Evolutionary conservation across 495 filamentous ascomycete genomes (phyloP).

Genomic region (Penicillium cinerascens): DNA sequence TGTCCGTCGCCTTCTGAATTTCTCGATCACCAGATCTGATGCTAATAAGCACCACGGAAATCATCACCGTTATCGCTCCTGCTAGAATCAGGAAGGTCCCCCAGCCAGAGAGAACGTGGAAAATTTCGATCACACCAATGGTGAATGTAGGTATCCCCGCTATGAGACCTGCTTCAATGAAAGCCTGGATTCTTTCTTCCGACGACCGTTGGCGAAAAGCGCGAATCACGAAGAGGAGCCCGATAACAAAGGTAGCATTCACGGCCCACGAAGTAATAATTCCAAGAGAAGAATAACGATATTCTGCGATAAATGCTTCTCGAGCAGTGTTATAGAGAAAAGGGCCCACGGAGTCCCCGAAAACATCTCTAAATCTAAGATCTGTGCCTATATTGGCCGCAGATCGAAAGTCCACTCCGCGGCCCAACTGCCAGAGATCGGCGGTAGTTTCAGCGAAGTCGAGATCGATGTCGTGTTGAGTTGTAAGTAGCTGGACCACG

Average conservation of each 20-base stretch:
- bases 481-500: conserved; percentile 1
- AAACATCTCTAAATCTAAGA: not conserved
- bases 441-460: not conserved
- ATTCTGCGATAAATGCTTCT: not conserved
- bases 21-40: not conserved
- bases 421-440: conserved; percentile 5
- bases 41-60: not conserved
- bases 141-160: not conserved
- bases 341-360: not conserved
- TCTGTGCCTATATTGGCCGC: not conserved
- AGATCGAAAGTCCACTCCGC: conserved; percentile 6
- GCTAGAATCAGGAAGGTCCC: not conserved
- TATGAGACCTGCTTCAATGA: not conserved
- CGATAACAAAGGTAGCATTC: not conserved
- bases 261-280: not conserved
- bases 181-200: not conserved
- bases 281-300: not conserved
- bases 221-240: not conserved
- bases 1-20: not conserved
- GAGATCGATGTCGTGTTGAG: not conserved
- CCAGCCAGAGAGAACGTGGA: not conserved
- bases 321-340: not conserved
- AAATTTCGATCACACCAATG: not conserved
- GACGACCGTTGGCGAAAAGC: not conserved
- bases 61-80: not conserved